Base-by-base conservation (phyloP, 73 alveolate genomes). In the Stentor coeruleus region DNA sequence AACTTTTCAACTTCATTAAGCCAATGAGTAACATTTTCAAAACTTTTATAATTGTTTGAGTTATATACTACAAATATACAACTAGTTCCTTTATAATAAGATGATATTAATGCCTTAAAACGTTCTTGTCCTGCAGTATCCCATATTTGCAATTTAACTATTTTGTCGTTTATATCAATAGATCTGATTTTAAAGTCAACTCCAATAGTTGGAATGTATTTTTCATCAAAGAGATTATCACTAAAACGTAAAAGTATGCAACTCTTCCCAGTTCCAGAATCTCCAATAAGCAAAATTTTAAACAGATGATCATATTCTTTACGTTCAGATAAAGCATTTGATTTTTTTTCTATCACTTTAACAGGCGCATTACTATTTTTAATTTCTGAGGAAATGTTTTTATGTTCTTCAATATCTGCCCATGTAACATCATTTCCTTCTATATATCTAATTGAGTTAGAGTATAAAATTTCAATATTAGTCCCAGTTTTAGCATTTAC, bases 191-290 rank as follows among this genome's bases (percentile, higher is more conserved):
- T 20, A 49, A 49, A 49, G 66, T 91, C 97, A 42, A 89, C 93
- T 3, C 97, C 97, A 31, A 91, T 86, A 3, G 97, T 91, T 38
- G 81, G 92, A 60, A 89, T 85, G 74, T 91, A 87, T 59, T 91
- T 90, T 14, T 83, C 88, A 11, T 30, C 82, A 73, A 91, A 91
- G 20, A 76, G 83, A 39, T 89, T 83, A 26, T 85, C 85, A 26
- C 82, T 81, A 38, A 85, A 81, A 57, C 93, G 42, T 39, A 75
- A 57, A 4, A 89, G 85, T 59, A 91, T 41, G 82, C 95, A 85
- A 0, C 93, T 85, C 59, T 91, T 91, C 39, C 97, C 97, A 0
- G 85, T 92, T 38, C 92, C 92, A 2, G 83, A 36, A 75, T 75
- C 83, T 75, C 83, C 83, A 75, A 75, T 0, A 1, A 75, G n/a